These are phyloP conservation scores for Orbilia oligospora DNA, from an alignment of 2,329 filamentous ascomycete species.

Conservation along the genomic window DNA sequence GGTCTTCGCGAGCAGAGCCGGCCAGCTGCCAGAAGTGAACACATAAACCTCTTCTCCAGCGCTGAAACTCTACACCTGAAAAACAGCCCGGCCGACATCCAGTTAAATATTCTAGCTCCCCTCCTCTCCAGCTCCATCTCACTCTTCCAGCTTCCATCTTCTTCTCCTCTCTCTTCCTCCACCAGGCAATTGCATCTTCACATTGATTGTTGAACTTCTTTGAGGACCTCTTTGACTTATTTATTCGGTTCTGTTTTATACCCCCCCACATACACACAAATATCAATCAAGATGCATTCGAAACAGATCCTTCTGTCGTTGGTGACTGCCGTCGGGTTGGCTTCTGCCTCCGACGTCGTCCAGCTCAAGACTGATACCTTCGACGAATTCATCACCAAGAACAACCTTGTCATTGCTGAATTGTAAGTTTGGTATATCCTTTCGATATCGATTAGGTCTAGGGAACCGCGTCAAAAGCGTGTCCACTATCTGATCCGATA, in stretches of 20 bases:
- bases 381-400: slow-evolving; percentile 84
- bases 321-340: slow-evolving; percentile 73
- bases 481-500: neutral
- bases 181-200: slow-evolving; percentile 35
- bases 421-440: slow-evolving; percentile 74
- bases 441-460: slow-evolving; percentile 21
- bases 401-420: slow-evolving; percentile 93
- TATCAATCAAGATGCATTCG: slow-evolving; percentile 47
- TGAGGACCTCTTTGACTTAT: slow-evolving; percentile 29
- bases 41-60: slow-evolving; percentile 59
- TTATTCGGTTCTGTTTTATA: slow-evolving; percentile 12
- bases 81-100: slow-evolving; percentile 10
- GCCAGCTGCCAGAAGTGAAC: slow-evolving; percentile 36
- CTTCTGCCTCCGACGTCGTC: slow-evolving; percentile 82
- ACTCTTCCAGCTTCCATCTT: slow-evolving; percentile 37
- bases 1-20: slow-evolving; percentile 17
- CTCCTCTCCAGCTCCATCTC: slow-evolving; percentile 29
- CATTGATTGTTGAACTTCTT: slow-evolving; percentile 32
- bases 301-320: slow-evolving; percentile 53
- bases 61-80: slow-evolving; percentile 30
- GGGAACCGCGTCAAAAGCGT: neutral
- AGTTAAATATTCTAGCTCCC: slow-evolving; percentile 50
- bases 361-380: slow-evolving; percentile 90
- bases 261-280: slow-evolving; percentile 26
- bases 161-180: slow-evolving; percentile 32